A percentile compares a stretch with the other conserved stretches of the same genome.
These are phyloP conservation scores for Phytophthora litchii DNA, from an alignment of 352 stramenopile species.

Conservation along the genomic window DNA sequence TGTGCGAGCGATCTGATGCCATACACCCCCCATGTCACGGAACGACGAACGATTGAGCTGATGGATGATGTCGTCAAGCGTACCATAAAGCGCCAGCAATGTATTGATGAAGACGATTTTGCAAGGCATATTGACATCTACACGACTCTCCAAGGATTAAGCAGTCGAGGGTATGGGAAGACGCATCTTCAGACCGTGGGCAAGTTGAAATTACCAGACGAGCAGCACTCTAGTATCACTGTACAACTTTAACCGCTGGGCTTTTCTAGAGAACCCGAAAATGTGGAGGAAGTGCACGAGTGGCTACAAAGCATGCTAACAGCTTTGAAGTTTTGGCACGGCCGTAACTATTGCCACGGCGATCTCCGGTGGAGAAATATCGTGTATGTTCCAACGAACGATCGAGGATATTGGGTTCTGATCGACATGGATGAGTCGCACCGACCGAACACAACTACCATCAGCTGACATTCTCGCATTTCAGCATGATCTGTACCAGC, in stretches of 20 bases:
- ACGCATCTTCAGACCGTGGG: slow-evolving; percentile 10
- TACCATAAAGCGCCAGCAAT: no score
- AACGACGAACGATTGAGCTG: slow-evolving; percentile 1
- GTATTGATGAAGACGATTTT: no score
- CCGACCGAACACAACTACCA: slow-evolving; percentile 2
- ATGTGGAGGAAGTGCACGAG: slow-evolving; percentile 10
- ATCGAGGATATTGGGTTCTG: slow-evolving; percentile 9
- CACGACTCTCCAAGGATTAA: no score
- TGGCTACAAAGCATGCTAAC: slow-evolving; percentile 31
- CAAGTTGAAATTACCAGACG: slow-evolving; percentile 2
- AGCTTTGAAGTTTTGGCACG: slow-evolving; percentile 31
- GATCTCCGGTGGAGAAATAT: slow-evolving; percentile 28
- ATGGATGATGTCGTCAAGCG: slow-evolving; percentile 11
- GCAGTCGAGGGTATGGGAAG: no score
- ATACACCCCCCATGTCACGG: slow-evolving; percentile 1
- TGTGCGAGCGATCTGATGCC: neutral
- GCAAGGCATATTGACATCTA: no score
- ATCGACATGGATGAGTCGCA: slow-evolving; percentile 19
- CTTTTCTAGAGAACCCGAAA: neutral
- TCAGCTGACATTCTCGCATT: slow-evolving; percentile 6
- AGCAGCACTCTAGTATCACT: no score
- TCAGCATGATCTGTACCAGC: slow-evolving; percentile 16
- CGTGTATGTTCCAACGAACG: neutral
- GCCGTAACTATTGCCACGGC: slow-evolving; percentile 27
- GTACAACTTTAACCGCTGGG: slow-evolving; percentile 8